A percentile compares a stretch with the other conserved stretches of the same genome.
Conservation (phyloP, 306 rosid genomes). For the Lotus japonicus region DNA sequence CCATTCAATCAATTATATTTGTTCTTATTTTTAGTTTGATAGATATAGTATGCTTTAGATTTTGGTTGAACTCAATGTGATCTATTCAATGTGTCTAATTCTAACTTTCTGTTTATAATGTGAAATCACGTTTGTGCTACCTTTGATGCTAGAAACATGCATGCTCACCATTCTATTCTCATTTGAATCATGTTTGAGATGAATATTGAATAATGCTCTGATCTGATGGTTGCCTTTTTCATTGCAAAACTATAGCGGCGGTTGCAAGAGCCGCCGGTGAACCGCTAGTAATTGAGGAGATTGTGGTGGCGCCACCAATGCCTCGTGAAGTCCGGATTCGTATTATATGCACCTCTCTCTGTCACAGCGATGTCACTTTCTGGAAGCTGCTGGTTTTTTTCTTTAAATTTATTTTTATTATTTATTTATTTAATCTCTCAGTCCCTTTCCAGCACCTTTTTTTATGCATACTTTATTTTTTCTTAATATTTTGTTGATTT, state of each 20-base stretch:
- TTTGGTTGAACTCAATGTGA: too few species aligned
- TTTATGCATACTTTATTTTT: background rate
- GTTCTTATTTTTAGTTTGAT: background rate
- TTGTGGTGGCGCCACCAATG: conserved; percentile 70
- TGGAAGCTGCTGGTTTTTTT: conserved; percentile 62
- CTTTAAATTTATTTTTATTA: background rate
- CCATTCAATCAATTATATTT: background rate
- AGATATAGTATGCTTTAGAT: too few species aligned
- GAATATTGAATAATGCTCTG: too few species aligned
- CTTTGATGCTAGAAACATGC: too few species aligned
- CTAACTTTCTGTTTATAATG: too few species aligned
- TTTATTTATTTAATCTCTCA: background rate
- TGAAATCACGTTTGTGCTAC: too few species aligned
- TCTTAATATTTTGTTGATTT: too few species aligned
- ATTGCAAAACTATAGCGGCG: conserved; percentile 42
- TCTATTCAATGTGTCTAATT: too few species aligned
- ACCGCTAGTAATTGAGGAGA: conserved; percentile 58
- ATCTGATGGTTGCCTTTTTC: too few species aligned
- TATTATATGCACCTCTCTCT: conserved; percentile 62
- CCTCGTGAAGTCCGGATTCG: conserved; percentile 61
- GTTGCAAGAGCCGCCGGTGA: conserved; percentile 58
- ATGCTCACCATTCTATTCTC: too few species aligned
- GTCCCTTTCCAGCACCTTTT: background rate
- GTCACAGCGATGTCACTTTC: conserved; percentile 54
- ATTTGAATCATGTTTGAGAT: too few species aligned